Base-by-base conservation (phyloP, 2,329 filamentous ascomycete genomes). In the Fusarium sp. region DNA sequence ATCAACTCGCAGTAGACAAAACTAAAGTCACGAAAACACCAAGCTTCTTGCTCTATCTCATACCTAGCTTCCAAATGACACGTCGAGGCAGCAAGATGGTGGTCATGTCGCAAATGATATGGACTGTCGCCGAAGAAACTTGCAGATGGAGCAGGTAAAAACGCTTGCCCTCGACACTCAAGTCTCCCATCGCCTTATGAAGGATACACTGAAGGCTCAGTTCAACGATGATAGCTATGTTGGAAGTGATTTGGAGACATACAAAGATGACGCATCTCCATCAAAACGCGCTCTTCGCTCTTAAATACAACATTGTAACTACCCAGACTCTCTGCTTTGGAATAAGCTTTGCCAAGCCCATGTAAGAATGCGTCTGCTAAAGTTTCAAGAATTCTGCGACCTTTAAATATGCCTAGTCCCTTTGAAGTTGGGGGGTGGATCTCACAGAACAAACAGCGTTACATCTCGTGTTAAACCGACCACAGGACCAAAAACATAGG, bases 21-120 rank as follows among this genome's bases (percentile, higher is more conserved):
- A 0, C 79, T 74, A 82, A 83, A 33, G 83, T 76, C 15, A 82
- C 58, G 1, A 77, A 79, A 14, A 83, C 76, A 57, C 80, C 80
- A 4, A 82, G 2, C 59, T 76, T 82, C 71, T 79, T 80, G 64
- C 69, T 78, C 64, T 77, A 73, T 14, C 73, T 73, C 76, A 82
- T 78, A 11, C 81, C 74, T 32, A 83, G 47, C 6, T 61, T 72
- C 80, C 79, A 82, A 33, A 83, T 81, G 5, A 78, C 67, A 43
- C 68, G 63, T 58, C 82, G 80, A 4, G 81, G 81, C 0, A 83
- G 73, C 4, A 80, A 33, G 15, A 82, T 57, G 37, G 82, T 81
- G 33, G 72, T 47, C 1, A 80, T 38, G 54, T 82, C 81, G 17
- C 65, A 63, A 5, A 45, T 12, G 9, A 69, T 6, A 8, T 69